phyloP scores from a whole-genome alignment of 805 yeast species.

The Wickerhamomyces xylosicus region DNA sequence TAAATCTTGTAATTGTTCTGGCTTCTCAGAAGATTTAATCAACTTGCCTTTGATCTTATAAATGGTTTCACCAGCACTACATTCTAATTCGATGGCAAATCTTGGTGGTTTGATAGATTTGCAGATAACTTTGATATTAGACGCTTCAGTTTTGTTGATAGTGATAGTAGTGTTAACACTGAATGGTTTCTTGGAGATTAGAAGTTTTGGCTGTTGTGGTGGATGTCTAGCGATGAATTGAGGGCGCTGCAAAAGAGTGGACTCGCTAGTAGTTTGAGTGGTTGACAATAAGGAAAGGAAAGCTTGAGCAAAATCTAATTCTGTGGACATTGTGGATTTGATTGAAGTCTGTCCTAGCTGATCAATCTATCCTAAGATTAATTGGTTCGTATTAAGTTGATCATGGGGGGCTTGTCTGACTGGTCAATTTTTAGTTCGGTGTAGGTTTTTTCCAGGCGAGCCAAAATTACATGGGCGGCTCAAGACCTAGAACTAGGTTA shows the following conservation, averaged over 20 bases:
- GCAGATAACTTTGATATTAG: conserved; percentile 24
- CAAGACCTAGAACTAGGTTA: no score
- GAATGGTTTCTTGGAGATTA: conserved; percentile 24
- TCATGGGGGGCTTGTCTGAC: no score
- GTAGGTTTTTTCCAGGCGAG: no score
- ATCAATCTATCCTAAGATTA: no score
- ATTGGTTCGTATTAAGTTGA: no score
- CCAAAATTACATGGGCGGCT: no score
- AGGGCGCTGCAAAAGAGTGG: conserved; percentile 4
- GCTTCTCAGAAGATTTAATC: conserved; percentile 18
- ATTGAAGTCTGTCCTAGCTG: no score
- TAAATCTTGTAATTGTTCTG: conserved; percentile 22
- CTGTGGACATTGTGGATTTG: conserved; percentile 9
- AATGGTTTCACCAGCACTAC: conserved; percentile 21
- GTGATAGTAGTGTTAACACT: no score
- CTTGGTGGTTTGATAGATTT: conserved; percentile 71
- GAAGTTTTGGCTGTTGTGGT: conserved; percentile 30
- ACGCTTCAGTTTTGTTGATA: neutral
- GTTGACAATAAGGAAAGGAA: conserved; percentile 13
- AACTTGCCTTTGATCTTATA: conserved; percentile 22
- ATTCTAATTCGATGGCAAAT: conserved; percentile 29
- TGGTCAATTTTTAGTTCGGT: no score
- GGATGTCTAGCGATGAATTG: neutral
- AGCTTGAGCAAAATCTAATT: conserved; percentile 12
- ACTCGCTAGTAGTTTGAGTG: conserved; percentile 5